These are phyloP conservation scores for Aspergillus egyptiacus DNA, from an alignment of 495 filamentous ascomycete species.

Conservation along the genomic window DNA sequence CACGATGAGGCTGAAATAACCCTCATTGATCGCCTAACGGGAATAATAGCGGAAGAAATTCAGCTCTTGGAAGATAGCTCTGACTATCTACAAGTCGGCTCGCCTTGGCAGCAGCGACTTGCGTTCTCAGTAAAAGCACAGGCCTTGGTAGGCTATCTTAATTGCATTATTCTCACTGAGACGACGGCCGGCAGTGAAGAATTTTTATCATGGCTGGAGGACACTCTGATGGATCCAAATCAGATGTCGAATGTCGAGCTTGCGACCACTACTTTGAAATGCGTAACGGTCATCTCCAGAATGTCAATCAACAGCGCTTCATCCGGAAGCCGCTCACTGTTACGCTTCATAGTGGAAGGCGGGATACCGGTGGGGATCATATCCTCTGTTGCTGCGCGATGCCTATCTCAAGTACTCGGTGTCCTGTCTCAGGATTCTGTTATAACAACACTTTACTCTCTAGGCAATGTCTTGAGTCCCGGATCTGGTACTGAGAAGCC, in stretches of 20 bases:
- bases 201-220: constrained; percentile 83
- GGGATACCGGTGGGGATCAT: constrained; percentile 54
- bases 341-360: constrained; percentile 78
- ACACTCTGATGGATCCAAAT: constrained; percentile 63
- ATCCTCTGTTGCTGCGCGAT: constrained; percentile 68
- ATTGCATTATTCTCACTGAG: constrained; percentile 73
- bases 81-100: constrained; percentile 80
- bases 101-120: constrained; percentile 79
- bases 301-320: constrained; percentile 65
- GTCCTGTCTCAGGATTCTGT: constrained; percentile 84
- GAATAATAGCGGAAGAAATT: constrained; percentile 75
- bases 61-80: constrained; percentile 78
- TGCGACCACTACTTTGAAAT: constrained; percentile 69
- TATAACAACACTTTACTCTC: constrained; percentile 88
- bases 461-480: constrained; percentile 86
- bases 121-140: constrained; percentile 80
- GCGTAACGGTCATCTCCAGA: constrained; percentile 72
- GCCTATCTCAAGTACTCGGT: constrained; percentile 70
- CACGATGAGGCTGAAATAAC: constrained; percentile 35
- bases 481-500: constrained; percentile 38
- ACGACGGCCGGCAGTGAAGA: constrained; percentile 72
- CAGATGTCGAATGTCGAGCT: constrained; percentile 75
- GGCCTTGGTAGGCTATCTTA: constrained; percentile 75
- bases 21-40: constrained; percentile 62
- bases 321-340: constrained; percentile 71